Percentiles rank a stretch among this genome's conserved stretches.
Evolutionary conservation across 2,329 filamentous ascomycete genomes (phyloP).

Genomic region (Chalaropsis ovoidea): DNA sequence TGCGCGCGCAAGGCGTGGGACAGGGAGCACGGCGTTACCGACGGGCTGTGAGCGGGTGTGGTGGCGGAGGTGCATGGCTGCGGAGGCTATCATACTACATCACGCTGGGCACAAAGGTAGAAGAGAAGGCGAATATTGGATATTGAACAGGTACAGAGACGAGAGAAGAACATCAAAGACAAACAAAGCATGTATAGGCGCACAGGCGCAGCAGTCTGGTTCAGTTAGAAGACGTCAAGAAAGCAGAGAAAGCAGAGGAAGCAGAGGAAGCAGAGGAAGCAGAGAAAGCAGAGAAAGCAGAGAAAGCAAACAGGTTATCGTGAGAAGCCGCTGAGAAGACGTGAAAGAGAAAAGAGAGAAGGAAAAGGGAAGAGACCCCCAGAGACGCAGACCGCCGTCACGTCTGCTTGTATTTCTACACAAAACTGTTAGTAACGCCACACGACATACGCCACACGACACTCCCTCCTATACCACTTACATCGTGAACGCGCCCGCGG

Average conservation of each 20-base stretch:
- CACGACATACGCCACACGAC: not conserved
- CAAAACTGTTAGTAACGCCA: constrained; percentile 6
- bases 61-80: not conserved
- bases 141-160: constrained; percentile 1
- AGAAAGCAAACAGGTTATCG: not conserved
- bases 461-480: constrained; percentile 46
- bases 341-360: not conserved
- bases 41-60: not conserved
- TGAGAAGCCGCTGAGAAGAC: too few relatives aligned
- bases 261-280: not conserved
- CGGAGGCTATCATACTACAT: not conserved
- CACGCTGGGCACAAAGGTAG: not conserved
- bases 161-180: not conserved
- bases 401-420: constrained; percentile 42
- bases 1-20: constrained; percentile 37
- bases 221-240: constrained; percentile 9
- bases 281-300: not conserved
- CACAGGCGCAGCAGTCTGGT: constrained; percentile 19
- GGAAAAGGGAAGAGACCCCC: not conserved
- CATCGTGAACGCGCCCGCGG: constrained; percentile 72
- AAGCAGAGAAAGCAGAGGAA: not conserved
- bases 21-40: constrained; percentile 33
- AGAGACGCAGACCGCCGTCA: not conserved
- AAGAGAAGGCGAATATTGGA: not conserved
- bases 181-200: constrained; percentile 14